Conservation (phyloP, 148 eudicot genomes). For the Vaccinium darrowii region DNA sequence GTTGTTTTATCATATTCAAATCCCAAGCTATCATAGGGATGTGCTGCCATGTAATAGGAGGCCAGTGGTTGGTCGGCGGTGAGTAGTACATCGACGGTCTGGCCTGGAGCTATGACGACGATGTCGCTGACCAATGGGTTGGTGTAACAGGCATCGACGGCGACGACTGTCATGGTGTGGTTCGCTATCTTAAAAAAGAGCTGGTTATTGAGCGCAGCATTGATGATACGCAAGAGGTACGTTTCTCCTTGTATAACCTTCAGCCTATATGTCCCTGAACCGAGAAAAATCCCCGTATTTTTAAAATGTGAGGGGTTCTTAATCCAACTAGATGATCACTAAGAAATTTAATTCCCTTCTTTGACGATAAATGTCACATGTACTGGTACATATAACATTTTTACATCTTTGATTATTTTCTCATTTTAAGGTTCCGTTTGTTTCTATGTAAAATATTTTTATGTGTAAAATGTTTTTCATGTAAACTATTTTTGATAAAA, state of each 20-base stretch:
- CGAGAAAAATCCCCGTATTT: not conserved
- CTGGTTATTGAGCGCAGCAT: conserved; percentile 66
- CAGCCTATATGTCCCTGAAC: conserved; percentile 38
- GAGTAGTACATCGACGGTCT: conserved; percentile 66
- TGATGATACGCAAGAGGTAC: conserved; percentile 71
- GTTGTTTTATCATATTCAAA: conserved; percentile 45
- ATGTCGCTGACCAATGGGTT: conserved; percentile 47
- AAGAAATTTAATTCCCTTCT: too few species aligned
- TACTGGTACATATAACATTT: not conserved
- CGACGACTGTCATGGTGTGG: conserved; percentile 66
- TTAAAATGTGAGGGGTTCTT: not conserved
- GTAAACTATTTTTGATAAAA: too few species aligned
- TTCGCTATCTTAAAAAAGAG: conserved; percentile 64
- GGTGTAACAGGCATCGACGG: conserved; percentile 67
- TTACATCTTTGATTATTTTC: too few species aligned
- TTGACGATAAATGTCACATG: not conserved
- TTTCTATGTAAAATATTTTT: too few species aligned
- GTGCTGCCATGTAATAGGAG: conserved; percentile 66
- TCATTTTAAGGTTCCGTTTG: conserved; percentile 2
- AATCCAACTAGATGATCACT: not conserved
- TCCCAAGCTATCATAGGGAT: conserved; percentile 42
- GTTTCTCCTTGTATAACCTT: conserved; percentile 52
- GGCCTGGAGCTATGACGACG: conserved; percentile 59
- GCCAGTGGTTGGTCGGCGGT: conserved; percentile 41
- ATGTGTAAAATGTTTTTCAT: too few species aligned